Base-by-base conservation (phyloP, 2,329 filamentous ascomycete species). In the Bipolaris gigantea region DNA sequence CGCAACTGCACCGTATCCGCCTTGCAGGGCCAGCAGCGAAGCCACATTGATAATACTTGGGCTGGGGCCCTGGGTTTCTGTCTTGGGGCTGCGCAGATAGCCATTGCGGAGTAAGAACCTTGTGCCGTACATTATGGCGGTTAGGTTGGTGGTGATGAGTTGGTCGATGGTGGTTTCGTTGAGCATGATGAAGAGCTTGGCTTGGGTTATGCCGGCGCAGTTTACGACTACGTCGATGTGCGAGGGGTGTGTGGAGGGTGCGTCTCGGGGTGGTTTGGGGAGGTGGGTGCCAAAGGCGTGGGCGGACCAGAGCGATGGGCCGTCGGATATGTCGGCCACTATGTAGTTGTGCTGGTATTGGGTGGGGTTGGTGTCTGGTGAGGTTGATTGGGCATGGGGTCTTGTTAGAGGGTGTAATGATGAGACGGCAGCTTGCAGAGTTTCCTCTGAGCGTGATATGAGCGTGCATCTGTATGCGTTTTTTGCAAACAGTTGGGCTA, bases 11-110 rank as follows among this genome's bases (percentile, higher is more conserved):
- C 92, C 92, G 2, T 79, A 79, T 0, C 87, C 89, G 0, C 86
- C 88, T 53, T 87, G 86, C 1, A 81, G 69, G 0, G 86, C 91
- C 41, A 96, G 81, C 27, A 95, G 77, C 43, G 89, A 93, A 0
- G 89, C 86, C 19, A 96, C 78, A 67, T 96, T 96, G 72, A 96
- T 86, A 57, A 96, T 92, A 66, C 89, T 61, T 1, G 66, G 65
- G 19, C 45, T 60, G 33, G 43, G 23, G 7, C 32, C 38, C 19
- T 47, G 25, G 39, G 69, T 50, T 66, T 69, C 48, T 13, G 33
- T 1, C 16, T 21, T 43, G 40, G 25, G 5, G 34, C 35, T 9
- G 25, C 25, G 35, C 15, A 42, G 5, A 27, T 49, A 49, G 21
- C 30, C 38, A 56, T 50, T 72, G 53, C 76, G 79, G 27, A 79